Evolutionary conservation across 441 rosid genomes (phyloP).

Genomic region (Cnidoscolus chayamansa): DNA sequence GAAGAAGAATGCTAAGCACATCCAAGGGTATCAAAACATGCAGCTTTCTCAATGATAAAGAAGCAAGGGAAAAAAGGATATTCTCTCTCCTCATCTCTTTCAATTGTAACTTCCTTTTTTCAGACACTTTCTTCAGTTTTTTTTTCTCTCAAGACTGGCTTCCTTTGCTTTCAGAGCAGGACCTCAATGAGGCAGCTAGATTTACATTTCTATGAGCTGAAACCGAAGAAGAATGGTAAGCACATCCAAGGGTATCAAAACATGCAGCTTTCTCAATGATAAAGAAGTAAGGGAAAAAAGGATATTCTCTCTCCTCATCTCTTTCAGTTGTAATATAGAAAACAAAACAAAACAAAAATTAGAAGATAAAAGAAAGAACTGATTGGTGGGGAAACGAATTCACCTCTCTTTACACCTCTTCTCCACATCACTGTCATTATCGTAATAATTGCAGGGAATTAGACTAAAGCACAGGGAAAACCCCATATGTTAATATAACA

Average conservation of each 20-base stretch:
- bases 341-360: neutral
- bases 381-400: neutral
- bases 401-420: neutral
- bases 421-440: neutral
- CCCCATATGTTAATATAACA: neutral
- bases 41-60: neutral
- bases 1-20: constrained; percentile 2
- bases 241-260: neutral
- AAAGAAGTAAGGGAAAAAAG: neutral
- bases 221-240: constrained; percentile 19
- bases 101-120: constrained; percentile 27
- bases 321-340: neutral
- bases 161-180: constrained; percentile 39
- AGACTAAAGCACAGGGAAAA: neutral
- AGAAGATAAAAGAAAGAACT: neutral
- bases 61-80: neutral
- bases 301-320: neutral
- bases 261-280: neutral
- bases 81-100: neutral
- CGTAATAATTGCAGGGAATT: neutral
- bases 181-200: constrained; percentile 52
- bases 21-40: neutral
- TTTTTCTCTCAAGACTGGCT: constrained; percentile 49
- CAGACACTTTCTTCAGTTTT: constrained; percentile 26
- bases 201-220: constrained; percentile 77